These are phyloP conservation scores for Chaetomium sp. DNA, from an alignment of 2,329 filamentous ascomycete species.

Conservation along the genomic window DNA sequence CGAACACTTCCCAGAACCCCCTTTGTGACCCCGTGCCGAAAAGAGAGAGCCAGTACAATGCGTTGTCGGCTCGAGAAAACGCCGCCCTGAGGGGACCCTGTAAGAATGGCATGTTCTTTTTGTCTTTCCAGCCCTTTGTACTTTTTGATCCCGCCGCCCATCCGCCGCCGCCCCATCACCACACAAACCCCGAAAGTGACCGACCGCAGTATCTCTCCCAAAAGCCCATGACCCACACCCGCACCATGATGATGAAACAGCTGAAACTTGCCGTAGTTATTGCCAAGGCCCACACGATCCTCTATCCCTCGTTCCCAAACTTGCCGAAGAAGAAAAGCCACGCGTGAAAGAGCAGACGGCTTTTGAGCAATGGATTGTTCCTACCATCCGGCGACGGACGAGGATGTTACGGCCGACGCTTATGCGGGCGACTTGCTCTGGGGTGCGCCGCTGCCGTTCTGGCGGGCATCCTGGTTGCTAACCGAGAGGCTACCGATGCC, in stretches of 20 bases:
- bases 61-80: constrained; percentile 37
- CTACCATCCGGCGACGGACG: constrained; percentile 19
- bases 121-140: constrained; percentile 47
- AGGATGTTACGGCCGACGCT: constrained; percentile 30
- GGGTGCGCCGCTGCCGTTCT: constrained; percentile 61
- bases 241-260: constrained; percentile 46
- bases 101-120: constrained; percentile 41
- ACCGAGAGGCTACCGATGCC: constrained; percentile 74
- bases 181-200: constrained; percentile 29
- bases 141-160: constrained; percentile 39
- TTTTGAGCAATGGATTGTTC: constrained; percentile 8
- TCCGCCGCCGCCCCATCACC: constrained; percentile 40
- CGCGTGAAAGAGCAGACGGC: constrained; percentile 29
- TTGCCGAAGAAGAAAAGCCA: constrained; percentile 38
- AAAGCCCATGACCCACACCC: constrained; percentile 39
- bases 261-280: constrained; percentile 46
- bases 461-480: constrained; percentile 63
- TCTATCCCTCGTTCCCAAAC: constrained; percentile 51
- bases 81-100: constrained; percentile 36
- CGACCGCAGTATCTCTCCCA: constrained; percentile 43
- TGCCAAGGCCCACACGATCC: constrained; percentile 48
- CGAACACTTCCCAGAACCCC: constrained; percentile 19
- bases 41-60: constrained; percentile 25
- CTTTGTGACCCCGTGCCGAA: constrained; percentile 22
- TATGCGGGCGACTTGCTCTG: constrained; percentile 64